A percentile compares a stretch with the other conserved stretches of the same genome.
Conservation (phyloP, 2,329 filamentous ascomycete species). For the Monosporascus sp. region DNA sequence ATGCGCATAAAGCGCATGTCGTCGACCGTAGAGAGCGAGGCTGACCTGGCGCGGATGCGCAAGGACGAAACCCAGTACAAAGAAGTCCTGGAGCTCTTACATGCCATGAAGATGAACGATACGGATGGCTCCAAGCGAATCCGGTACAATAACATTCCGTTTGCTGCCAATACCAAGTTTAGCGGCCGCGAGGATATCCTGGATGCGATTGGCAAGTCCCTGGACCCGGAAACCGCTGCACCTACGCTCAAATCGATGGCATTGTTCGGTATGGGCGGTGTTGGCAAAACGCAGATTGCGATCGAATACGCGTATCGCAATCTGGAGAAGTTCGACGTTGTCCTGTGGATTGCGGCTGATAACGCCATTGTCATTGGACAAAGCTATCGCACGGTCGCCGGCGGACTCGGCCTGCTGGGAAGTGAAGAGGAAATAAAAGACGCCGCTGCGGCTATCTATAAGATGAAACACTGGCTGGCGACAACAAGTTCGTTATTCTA, state of each 20-base stretch:
- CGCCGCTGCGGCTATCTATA: slow-evolving; percentile 13
- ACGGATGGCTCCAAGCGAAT: slow-evolving; percentile 1
- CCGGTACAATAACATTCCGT: slow-evolving; percentile 10
- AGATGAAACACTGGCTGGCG: slow-evolving; percentile 23
- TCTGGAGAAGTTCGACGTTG: slow-evolving; percentile 15
- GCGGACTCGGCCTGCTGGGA: background rate
- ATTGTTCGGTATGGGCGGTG: slow-evolving; percentile 25
- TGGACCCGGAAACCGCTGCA: background rate
- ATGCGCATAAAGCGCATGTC: slow-evolving; percentile 22
- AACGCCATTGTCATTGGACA: slow-evolving; percentile 17
- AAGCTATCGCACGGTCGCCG: slow-evolving; percentile 7
- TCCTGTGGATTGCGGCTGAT: slow-evolving; percentile 16
- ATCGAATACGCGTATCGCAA: slow-evolving; percentile 21
- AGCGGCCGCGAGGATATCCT: slow-evolving; percentile 1
- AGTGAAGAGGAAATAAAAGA: slow-evolving; percentile 14
- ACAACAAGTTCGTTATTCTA: slow-evolving; percentile 8
- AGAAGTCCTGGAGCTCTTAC: slow-evolving; percentile 3
- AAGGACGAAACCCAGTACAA: slow-evolving; percentile 16
- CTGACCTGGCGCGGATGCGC: slow-evolving; percentile 22
- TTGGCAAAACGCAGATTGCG: slow-evolving; percentile 27
- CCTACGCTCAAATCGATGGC: slow-evolving; percentile 19
- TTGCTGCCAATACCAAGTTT: slow-evolving; percentile 2
- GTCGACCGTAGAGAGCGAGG: slow-evolving; percentile 22
- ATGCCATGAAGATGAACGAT: slow-evolving; percentile 4
- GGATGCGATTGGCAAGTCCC: background rate